These are phyloP conservation scores for Euphrasia arctica DNA, from an alignment of 305 asterid species.

Conservation along the genomic window DNA sequence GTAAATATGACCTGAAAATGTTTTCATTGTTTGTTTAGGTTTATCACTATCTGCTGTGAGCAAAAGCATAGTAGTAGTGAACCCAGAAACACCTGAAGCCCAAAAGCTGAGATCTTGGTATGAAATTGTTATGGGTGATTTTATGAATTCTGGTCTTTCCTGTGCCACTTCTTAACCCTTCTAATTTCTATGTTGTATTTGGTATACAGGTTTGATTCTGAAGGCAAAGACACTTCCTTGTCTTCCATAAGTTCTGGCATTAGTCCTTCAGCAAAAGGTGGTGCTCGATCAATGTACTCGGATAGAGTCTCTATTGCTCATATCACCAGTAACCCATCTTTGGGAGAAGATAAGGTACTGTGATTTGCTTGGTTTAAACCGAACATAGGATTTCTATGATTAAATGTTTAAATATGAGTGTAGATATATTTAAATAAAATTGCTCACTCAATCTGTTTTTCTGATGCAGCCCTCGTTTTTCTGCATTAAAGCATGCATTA, in stretches of 20 bases:
- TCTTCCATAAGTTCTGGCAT: slow-evolving; percentile 69
- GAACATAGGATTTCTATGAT: background rate
- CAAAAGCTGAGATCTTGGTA: slow-evolving; percentile 76
- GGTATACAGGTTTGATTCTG: slow-evolving; percentile 70
- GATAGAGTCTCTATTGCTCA: slow-evolving; percentile 72
- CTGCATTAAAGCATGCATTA: slow-evolving; percentile 61
- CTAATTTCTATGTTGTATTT: slow-evolving; percentile 6
- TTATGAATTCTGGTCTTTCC: background rate
- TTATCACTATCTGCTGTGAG: slow-evolving; percentile 77
- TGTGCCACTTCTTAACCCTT: background rate
- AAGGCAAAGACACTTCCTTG: slow-evolving; percentile 77
- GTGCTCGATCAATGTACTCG: slow-evolving; percentile 56
- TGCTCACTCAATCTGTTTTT: slow-evolving; percentile 14
- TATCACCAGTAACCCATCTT: slow-evolving; percentile 59
- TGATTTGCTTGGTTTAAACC: too few relatives aligned
- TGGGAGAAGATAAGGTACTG: slow-evolving; percentile 82
- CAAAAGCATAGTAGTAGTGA: slow-evolving; percentile 58
- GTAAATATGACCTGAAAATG: slow-evolving; percentile 1
- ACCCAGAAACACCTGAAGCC: slow-evolving; percentile 84
- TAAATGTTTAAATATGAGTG: too few relatives aligned
- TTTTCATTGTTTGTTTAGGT: slow-evolving; percentile 40
- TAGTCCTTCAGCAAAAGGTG: slow-evolving; percentile 42
- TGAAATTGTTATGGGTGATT: background rate
- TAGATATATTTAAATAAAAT: too few relatives aligned
- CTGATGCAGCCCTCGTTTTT: slow-evolving; percentile 58